These are phyloP conservation scores for Hericium coralloides DNA, from an alignment of 768 basidiomycete genomes.

Conservation along the genomic window DNA sequence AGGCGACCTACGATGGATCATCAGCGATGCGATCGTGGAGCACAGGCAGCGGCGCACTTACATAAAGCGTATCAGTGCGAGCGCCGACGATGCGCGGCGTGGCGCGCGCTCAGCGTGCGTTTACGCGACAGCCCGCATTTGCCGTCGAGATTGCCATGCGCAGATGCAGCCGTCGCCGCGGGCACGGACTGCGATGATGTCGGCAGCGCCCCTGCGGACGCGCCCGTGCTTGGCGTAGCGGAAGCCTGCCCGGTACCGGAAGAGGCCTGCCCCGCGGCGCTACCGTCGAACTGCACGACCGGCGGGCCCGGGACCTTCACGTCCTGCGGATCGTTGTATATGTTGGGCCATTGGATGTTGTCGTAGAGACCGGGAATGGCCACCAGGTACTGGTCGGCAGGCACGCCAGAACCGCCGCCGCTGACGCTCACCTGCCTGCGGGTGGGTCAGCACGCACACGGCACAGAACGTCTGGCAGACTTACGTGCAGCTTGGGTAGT, in stretches of 20 bases:
- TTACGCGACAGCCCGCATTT: not conserved
- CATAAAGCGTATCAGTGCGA: not conserved
- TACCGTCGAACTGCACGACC: not conserved
- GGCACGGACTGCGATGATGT: not conserved
- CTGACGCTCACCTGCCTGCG: slow-evolving; percentile 20
- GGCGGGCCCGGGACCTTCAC: slow-evolving; percentile 19
- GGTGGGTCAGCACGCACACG: not conserved
- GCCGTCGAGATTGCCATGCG: not conserved
- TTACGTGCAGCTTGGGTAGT: slow-evolving; percentile 42
- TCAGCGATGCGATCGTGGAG: too few species aligned
- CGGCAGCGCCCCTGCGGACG: not conserved
- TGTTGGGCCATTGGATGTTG: slow-evolving; percentile 18
- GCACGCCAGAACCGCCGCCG: slow-evolving; percentile 17
- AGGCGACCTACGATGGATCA: too few species aligned
- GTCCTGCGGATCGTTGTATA: slow-evolving; percentile 18
- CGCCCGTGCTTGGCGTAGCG: not conserved
- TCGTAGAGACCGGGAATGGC: slow-evolving; percentile 20
- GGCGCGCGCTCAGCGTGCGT: not conserved
- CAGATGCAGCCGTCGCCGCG: not conserved
- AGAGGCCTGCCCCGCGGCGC: not conserved
- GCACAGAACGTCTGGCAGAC: slow-evolving; percentile 10
- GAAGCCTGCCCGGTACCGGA: too few species aligned
- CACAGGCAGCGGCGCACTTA: not conserved
- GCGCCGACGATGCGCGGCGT: not conserved
- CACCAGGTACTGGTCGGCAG: slow-evolving; percentile 16